These are phyloP conservation scores for Paramecium biaurelia DNA, from an alignment of 73 alveolate genomes.

Conservation along the genomic window DNA sequence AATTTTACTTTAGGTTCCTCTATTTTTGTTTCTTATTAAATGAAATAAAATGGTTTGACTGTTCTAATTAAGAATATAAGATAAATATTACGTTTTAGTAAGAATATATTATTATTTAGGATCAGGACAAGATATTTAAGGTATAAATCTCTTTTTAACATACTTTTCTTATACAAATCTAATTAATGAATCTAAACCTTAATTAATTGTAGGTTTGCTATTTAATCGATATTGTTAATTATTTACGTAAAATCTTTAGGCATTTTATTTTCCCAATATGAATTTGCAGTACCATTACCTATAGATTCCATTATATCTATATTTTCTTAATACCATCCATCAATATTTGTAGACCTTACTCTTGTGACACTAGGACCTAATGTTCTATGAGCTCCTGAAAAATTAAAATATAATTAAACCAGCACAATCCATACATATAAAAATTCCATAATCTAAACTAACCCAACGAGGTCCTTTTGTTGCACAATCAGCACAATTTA, in stretches of 20 bases:
- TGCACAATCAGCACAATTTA: constrained; percentile 80
- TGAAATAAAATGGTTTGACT: not conserved
- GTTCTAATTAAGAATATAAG: not conserved
- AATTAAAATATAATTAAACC: not conserved
- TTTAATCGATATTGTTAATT: not conserved
- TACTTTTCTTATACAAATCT: not conserved
- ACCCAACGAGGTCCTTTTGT: constrained; percentile 81
- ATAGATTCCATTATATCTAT: constrained; percentile 73
- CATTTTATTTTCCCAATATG: constrained; percentile 79
- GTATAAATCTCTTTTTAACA: not conserved
- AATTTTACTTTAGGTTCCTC: not conserved
- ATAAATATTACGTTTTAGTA: not conserved
- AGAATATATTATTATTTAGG: not conserved
- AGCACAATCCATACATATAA: constrained; percentile 82
- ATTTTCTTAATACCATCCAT: constrained; percentile 79
- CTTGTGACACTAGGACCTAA: constrained; percentile 80
- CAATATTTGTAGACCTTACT: constrained; percentile 80
- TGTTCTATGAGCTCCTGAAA: constrained; percentile 78
- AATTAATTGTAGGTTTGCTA: constrained; percentile 16
- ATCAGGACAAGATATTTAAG: not conserved
- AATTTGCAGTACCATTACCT: constrained; percentile 81
- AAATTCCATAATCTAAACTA: constrained; percentile 79
- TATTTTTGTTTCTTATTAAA: not conserved
- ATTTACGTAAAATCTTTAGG: constrained; percentile 30
- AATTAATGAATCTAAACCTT: not conserved